Evolutionary conservation across 1,284 basidiomycete species (phyloP).

Genomic region (Papiliotrema terrestris): DNA sequence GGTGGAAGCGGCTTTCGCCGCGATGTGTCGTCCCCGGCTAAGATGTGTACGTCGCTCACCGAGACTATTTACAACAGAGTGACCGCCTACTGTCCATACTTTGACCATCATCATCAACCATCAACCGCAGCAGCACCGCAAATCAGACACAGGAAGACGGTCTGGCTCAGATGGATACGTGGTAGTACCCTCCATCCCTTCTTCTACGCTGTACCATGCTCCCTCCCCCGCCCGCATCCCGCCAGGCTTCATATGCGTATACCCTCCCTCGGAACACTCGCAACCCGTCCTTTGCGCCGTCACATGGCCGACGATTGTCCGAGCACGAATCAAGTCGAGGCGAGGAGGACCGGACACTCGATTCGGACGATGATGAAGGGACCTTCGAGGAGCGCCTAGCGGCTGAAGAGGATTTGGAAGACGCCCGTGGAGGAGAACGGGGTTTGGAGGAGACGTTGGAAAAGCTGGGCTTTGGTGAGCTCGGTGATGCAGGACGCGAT

Average conservation of each 20-base stretch:
- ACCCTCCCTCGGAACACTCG: constrained; percentile 11
- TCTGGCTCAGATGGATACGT: no score
- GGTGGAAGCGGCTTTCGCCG: no score
- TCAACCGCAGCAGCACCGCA: no score
- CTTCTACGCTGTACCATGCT: constrained; percentile 14
- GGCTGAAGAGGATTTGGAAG: constrained; percentile 58
- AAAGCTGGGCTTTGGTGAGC: constrained; percentile 77
- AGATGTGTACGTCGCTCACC: no score
- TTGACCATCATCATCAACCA: no score
- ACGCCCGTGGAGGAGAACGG: constrained; percentile 58
- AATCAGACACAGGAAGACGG: no score
- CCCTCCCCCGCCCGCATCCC: constrained; percentile 26
- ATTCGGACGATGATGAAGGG: not conserved
- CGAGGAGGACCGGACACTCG: not conserved
- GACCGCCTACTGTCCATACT: no score
- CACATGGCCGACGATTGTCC: not conserved
- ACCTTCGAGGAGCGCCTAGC: constrained; percentile 47
- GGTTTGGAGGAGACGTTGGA: constrained; percentile 82
- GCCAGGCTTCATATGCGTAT: constrained; percentile 27
- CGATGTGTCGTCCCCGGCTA: no score
- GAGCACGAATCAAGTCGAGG: not conserved
- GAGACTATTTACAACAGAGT: no score
- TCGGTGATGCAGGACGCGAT: constrained; percentile 6
- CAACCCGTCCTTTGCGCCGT: not conserved
- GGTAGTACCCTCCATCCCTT: no score